phyloP scores from a whole-genome alignment of 2,329 filamentous ascomycete species.

The Fusarium poae region DNA sequence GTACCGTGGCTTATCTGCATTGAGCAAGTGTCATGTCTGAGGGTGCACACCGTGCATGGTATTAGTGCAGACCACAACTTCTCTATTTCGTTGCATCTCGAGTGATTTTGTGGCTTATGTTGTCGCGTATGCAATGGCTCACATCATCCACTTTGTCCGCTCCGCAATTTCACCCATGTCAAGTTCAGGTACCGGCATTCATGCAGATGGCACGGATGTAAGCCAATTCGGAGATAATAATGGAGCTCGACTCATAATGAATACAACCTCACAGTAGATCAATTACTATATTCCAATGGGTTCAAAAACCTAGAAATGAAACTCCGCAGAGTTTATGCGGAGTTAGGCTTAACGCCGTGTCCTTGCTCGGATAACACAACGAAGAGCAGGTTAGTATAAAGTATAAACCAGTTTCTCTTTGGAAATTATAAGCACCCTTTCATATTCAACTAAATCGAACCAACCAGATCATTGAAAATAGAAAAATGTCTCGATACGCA shows the following conservation, averaged over 20 bases:
- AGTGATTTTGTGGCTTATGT: neutral
- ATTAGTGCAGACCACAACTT: neutral
- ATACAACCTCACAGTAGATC: neutral
- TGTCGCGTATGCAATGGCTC: neutral
- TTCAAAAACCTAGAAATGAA: too few species aligned
- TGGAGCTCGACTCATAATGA: neutral
- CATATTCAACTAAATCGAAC: too few species aligned
- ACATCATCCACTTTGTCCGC: neutral
- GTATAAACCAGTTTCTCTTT: too few species aligned
- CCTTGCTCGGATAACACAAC: neutral
- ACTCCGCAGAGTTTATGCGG: neutral
- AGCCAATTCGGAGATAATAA: neutral
- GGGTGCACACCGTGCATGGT: neutral
- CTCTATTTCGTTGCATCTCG: neutral
- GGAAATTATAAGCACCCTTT: too few species aligned
- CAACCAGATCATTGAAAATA: neutral
- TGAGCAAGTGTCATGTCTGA: neutral
- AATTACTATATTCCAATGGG: too few species aligned
- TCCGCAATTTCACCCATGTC: neutral
- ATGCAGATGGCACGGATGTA: neutral
- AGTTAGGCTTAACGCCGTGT: neutral
- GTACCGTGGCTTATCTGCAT: neutral
- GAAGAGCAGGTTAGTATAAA: too few species aligned
- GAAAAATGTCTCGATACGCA: conserved; percentile 20
- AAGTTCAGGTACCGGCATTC: neutral